Conservation (phyloP, 208 protist genomes). For the Trichomonas vaginalis region DNA sequence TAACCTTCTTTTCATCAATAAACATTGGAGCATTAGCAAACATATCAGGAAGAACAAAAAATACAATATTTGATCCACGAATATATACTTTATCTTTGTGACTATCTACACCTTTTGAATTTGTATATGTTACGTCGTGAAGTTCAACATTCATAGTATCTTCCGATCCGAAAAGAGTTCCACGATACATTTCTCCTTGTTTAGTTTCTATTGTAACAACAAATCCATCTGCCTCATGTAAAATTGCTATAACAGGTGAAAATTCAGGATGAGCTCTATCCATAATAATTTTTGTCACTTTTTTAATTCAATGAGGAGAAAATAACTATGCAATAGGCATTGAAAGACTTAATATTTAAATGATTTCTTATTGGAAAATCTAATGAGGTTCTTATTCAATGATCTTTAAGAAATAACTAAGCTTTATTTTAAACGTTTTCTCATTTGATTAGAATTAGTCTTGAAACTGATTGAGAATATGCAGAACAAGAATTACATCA, state of each 20-base stretch:
- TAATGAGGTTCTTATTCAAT: too few species aligned
- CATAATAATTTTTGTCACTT: too few species aligned
- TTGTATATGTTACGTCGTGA: not conserved
- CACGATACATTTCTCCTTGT: not conserved
- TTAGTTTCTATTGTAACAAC: not conserved
- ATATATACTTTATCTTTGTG: not conserved
- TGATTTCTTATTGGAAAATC: too few species aligned
- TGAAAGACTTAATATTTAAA: too few species aligned
- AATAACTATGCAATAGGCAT: too few species aligned
- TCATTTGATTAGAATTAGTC: too few species aligned
- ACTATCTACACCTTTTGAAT: not conserved
- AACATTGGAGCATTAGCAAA: not conserved
- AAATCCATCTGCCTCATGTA: constrained; percentile 8
- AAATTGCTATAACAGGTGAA: not conserved
- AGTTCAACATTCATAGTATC: not conserved
- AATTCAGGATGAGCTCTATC: not conserved
- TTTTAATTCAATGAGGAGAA: too few species aligned
- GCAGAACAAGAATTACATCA: too few species aligned
- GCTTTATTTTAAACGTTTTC: too few species aligned
- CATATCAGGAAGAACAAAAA: not conserved
- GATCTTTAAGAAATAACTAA: too few species aligned
- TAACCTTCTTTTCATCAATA: not conserved
- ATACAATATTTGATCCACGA: not conserved
- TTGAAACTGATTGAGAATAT: too few species aligned
- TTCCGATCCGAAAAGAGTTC: not conserved